Base-by-base conservation (phyloP, 805 yeast genomes). In the Candida krabiensis region DNA sequence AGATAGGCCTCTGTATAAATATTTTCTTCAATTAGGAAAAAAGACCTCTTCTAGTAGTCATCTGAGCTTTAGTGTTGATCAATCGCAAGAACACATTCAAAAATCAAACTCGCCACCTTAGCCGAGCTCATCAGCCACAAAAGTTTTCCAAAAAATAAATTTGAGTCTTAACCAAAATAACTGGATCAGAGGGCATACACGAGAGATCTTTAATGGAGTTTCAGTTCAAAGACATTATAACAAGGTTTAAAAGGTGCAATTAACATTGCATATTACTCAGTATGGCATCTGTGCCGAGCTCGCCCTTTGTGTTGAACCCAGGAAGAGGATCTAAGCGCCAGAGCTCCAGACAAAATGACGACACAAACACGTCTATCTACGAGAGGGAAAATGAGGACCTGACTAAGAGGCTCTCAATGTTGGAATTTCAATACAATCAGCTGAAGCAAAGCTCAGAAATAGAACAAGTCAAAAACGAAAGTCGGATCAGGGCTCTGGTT, bases 401-500 rank as follows among this genome's bases (percentile, higher is more conserved):
- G 12, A 27, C 41, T 18, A 33, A 45, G 28, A 33, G 38, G 30
- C 28, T 47, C 18, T 32, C 41, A 9, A 43, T 35, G 9, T 35
- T 48, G 17, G 52, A 52, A 28, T 36, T 35, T 35, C 34, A 43
- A 30, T 24, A 40, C 17, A 37, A 18, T 2, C 40, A 40, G 14
- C 13, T 31, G 25, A 13, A 13, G 2, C 16, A 31, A 11, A 28
- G 30, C 2, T 18, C 28, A 2, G 31, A 30, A 16, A 22, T 46
- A 2, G 25, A 29, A 5, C n/a, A 12, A 1, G 12, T 30, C 9
- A 14, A 38, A 15, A 19, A 18, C 19, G 49, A 47, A 11, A 14
- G 14, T 3, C 22, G 16, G 14, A 44, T 55, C 28, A 41, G 35
- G 21, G 54, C 49, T 11, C 36, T 66, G 6, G 41, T 60, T 11